Evolutionary conservation across 192 early-diverging fungal genomes (phyloP).

Genomic region (Allomyces javanicus): DNA sequence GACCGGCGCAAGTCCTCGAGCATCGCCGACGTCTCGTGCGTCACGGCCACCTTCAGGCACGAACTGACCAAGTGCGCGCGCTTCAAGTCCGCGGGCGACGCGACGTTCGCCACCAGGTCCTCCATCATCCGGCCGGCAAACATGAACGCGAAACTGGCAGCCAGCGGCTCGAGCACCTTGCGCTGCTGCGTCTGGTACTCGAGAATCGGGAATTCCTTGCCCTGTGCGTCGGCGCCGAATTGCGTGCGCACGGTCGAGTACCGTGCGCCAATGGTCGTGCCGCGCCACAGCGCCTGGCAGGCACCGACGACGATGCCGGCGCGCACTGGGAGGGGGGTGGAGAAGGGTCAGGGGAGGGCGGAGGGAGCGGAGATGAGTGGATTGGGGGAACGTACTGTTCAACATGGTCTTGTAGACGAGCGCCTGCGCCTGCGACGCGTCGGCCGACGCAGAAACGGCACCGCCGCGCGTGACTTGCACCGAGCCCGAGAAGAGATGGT

Average conservation of each 20-base stretch:
- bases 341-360: no score
- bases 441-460: slow-evolving; percentile 46
- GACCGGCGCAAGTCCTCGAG: slow-evolving; percentile 55
- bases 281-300: slow-evolving; percentile 34
- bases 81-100: slow-evolving; percentile 49
- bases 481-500: slow-evolving; percentile 54
- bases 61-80: slow-evolving; percentile 29
- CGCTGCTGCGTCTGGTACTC: slow-evolving; percentile 66
- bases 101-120: slow-evolving; percentile 33
- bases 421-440: slow-evolving; percentile 24
- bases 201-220: slow-evolving; percentile 41
- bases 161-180: slow-evolving; percentile 45
- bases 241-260: slow-evolving; percentile 55
- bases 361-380: no score
- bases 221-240: slow-evolving; percentile 20
- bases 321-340: slow-evolving; percentile 18
- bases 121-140: slow-evolving; percentile 45
- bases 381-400: slow-evolving; percentile 8
- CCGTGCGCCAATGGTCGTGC: slow-evolving; percentile 47
- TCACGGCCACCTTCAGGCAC: slow-evolving; percentile 51
- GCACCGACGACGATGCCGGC: slow-evolving; percentile 48
- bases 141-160: slow-evolving; percentile 51
- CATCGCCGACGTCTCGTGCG: slow-evolving; percentile 36
- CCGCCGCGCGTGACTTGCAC: slow-evolving; percentile 48
- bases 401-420: slow-evolving; percentile 76